Conservation (phyloP, 2,329 filamentous ascomycete genomes). For the Phialophora expanda region DNA sequence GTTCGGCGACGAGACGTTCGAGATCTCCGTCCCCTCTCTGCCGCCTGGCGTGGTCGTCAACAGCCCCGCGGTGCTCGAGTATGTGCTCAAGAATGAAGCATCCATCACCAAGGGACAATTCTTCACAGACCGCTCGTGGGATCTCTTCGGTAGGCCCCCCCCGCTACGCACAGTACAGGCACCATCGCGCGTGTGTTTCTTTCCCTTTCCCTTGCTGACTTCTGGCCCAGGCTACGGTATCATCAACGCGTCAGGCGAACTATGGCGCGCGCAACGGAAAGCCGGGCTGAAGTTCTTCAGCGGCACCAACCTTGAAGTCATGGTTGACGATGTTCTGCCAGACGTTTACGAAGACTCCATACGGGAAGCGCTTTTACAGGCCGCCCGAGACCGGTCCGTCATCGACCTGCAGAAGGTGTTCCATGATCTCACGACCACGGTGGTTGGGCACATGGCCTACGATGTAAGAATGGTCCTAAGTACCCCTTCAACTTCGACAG, state of each 20-base stretch:
- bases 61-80: slow-evolving; percentile 66
- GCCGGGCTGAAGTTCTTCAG: slow-evolving; percentile 65
- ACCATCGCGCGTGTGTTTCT: neutral
- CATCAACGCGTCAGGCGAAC: slow-evolving; percentile 68
- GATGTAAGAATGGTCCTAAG: slow-evolving; percentile 48
- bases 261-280: slow-evolving; percentile 68
- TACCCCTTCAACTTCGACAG: slow-evolving; percentile 14
- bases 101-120: slow-evolving; percentile 67
- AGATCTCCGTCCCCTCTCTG: slow-evolving; percentile 66
- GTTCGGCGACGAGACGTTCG: slow-evolving; percentile 65
- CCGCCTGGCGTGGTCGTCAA: slow-evolving; percentile 68
- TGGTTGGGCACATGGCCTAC: slow-evolving; percentile 73
- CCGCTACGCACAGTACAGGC: neutral
- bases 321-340: slow-evolving; percentile 65
- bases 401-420: slow-evolving; percentile 66
- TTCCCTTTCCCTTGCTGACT: neutral
- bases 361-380: slow-evolving; percentile 47
- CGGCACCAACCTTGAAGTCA: slow-evolving; percentile 60
- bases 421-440: slow-evolving; percentile 67
- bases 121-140: slow-evolving; percentile 64
- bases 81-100: slow-evolving; percentile 65
- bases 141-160: slow-evolving; percentile 60
- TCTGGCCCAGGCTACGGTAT: slow-evolving; percentile 62
- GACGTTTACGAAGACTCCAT: slow-evolving; percentile 55
- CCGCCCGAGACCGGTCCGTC: slow-evolving; percentile 40